These are phyloP conservation scores for Akebia trifoliata DNA, from an alignment of 164 flowering plant genomes.

Conservation along the genomic window DNA sequence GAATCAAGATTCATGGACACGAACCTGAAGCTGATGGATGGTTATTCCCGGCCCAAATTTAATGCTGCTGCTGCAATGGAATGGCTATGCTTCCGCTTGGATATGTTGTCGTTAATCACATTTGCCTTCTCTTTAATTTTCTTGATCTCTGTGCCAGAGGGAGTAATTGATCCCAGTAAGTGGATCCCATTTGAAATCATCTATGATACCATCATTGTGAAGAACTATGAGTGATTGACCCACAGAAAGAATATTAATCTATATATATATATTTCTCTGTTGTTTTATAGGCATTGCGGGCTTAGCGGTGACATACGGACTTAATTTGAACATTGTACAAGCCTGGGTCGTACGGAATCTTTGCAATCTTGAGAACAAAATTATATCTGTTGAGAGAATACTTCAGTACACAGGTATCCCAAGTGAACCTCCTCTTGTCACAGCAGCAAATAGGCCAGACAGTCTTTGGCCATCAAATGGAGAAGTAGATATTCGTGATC, in stretches of 20 bases:
- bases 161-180: conserved; percentile 38
- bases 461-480: conserved; percentile 14
- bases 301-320: conserved; percentile 43
- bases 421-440: conserved; percentile 18
- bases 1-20: conserved; percentile 26
- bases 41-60: conserved; percentile 25
- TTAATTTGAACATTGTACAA: conserved; percentile 30
- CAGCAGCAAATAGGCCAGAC: conserved; percentile 17
- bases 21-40: conserved; percentile 20
- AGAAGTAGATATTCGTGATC: conserved; percentile 14
- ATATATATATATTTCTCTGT: neutral
- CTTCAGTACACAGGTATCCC: conserved; percentile 21
- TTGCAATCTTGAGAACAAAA: conserved; percentile 38
- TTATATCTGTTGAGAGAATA: conserved; percentile 32
- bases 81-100: conserved; percentile 40
- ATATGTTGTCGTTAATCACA: conserved; percentile 29
- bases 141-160: conserved; percentile 34
- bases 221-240: neutral
- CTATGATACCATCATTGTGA: neutral
- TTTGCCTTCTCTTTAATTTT: conserved; percentile 37
- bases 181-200: neutral
- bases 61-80: conserved; percentile 29
- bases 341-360: conserved; percentile 27
- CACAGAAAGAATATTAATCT: neutral
- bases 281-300: conserved; percentile 37